phyloP scores from a whole-genome alignment of 1,284 basidiomycete genomes.

The Ganoderma meredithae region DNA sequence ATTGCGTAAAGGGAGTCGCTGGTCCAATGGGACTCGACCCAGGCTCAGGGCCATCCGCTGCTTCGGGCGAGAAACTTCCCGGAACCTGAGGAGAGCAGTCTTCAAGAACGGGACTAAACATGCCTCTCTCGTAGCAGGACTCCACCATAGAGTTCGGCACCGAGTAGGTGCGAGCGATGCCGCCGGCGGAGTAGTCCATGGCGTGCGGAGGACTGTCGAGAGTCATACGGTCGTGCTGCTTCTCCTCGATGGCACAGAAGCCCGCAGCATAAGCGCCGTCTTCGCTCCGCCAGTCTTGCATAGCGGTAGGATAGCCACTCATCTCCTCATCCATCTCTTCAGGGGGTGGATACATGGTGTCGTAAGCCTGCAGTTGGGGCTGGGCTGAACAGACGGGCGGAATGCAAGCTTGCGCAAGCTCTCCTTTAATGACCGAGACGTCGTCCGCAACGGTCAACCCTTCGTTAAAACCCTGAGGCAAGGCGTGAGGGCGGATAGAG shows the following conservation, averaged over 20 bases:
- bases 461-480: constrained; percentile 63
- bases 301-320: constrained; percentile 36
- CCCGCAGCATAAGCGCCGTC: constrained; percentile 30
- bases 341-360: constrained; percentile 34
- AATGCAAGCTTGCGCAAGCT: constrained; percentile 80
- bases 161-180: constrained; percentile 25
- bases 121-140: constrained; percentile 52
- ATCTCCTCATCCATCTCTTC: constrained; percentile 55
- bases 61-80: constrained; percentile 59
- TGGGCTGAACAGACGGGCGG: constrained; percentile 63
- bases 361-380: constrained; percentile 15
- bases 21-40: constrained; percentile 75
- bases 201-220: constrained; percentile 23
- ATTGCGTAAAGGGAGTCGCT: constrained; percentile 77
- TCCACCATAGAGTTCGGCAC: constrained; percentile 11
- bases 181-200: constrained; percentile 19
- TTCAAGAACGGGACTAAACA: constrained; percentile 70
- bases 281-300: constrained; percentile 38
- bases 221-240: constrained; percentile 40
- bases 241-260: constrained; percentile 38
- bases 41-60: constrained; percentile 54
- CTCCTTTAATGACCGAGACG: constrained; percentile 84
- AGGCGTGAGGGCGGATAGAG: constrained; percentile 33
- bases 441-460: constrained; percentile 72
- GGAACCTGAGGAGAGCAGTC: constrained; percentile 63